These are phyloP conservation scores for Aspergillus heteromorphus DNA, from an alignment of 495 filamentous ascomycete species.

Conservation along the genomic window DNA sequence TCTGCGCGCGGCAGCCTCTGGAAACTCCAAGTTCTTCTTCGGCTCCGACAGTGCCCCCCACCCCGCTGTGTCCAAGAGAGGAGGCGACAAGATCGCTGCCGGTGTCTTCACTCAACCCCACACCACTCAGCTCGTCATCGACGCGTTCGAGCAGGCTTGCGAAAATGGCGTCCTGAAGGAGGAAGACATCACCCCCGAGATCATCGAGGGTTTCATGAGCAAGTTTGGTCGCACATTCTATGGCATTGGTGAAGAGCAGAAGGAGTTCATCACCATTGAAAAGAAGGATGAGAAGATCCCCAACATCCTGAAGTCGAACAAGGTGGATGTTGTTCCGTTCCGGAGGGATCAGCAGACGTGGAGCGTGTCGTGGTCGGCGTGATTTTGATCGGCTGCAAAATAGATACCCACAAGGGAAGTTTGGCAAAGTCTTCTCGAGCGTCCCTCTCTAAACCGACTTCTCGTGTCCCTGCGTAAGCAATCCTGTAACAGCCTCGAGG, in stretches of 20 bases:
- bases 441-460: slow-evolving; percentile 15
- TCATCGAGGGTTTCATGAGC: slow-evolving; percentile 69
- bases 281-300: slow-evolving; percentile 55
- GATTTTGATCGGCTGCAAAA: slow-evolving; percentile 1
- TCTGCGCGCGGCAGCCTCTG: slow-evolving; percentile 59
- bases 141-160: slow-evolving; percentile 65
- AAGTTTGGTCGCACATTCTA: slow-evolving; percentile 75
- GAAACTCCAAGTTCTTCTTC: slow-evolving; percentile 80
- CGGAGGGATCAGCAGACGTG: slow-evolving; percentile 61
- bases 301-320: slow-evolving; percentile 43
- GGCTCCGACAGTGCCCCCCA: slow-evolving; percentile 70
- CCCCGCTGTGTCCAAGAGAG: slow-evolving; percentile 65
- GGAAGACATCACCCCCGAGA: slow-evolving; percentile 63
- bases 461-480: slow-evolving; percentile 33
- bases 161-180: slow-evolving; percentile 59
- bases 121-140: slow-evolving; percentile 67
- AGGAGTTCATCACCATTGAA: slow-evolving; percentile 56
- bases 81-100: slow-evolving; percentile 60
- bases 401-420: neutral
- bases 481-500: slow-evolving; percentile 38
- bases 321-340: slow-evolving; percentile 67
- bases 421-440: neutral
- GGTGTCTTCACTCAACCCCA: slow-evolving; percentile 92
- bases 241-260: slow-evolving; percentile 39
- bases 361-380: slow-evolving; percentile 47